Evolutionary conservation across 352 stramenopile genomes (phyloP).

Genomic region (Pelagophyceae sp.): DNA sequence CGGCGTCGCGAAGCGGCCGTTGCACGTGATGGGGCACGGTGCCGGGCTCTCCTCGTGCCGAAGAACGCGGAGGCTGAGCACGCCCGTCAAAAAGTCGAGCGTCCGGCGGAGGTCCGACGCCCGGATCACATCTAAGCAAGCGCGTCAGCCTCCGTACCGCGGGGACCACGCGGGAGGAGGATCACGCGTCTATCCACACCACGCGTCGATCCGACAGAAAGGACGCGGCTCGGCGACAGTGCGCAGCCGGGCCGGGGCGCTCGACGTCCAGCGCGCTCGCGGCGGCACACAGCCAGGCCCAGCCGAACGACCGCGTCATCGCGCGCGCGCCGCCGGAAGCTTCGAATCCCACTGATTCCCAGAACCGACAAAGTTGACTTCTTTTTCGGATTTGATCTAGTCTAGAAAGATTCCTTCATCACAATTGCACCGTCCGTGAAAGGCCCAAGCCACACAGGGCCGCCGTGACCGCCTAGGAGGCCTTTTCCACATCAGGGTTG

Average conservation of each 20-base stretch:
- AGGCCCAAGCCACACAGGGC: no score
- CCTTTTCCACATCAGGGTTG: no score
- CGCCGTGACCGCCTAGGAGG: no score
- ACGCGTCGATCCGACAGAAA: no score
- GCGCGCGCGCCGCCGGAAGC: no score
- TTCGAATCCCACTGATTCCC: not conserved
- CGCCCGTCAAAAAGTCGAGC: not conserved
- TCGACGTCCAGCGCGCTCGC: not conserved
- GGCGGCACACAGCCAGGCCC: not conserved
- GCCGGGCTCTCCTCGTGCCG: constrained; percentile 34
- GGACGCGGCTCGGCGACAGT: no score
- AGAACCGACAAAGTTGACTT: no score
- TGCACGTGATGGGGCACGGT: constrained; percentile 38
- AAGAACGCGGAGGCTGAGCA: constrained; percentile 30
- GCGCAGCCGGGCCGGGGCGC: no score
- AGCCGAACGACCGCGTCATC: not conserved
- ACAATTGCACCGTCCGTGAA: no score
- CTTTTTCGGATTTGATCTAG: no score
- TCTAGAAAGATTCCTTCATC: no score
- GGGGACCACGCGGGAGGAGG: not conserved
- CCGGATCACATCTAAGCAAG: not conserved
- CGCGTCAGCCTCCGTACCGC: not conserved
- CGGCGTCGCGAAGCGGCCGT: constrained; percentile 23
- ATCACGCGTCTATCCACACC: no score
- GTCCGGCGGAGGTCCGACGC: not conserved